Evolutionary conservation across 1,139 yeast species (phyloP).

Genomic region (Geotrichum candidum): DNA sequence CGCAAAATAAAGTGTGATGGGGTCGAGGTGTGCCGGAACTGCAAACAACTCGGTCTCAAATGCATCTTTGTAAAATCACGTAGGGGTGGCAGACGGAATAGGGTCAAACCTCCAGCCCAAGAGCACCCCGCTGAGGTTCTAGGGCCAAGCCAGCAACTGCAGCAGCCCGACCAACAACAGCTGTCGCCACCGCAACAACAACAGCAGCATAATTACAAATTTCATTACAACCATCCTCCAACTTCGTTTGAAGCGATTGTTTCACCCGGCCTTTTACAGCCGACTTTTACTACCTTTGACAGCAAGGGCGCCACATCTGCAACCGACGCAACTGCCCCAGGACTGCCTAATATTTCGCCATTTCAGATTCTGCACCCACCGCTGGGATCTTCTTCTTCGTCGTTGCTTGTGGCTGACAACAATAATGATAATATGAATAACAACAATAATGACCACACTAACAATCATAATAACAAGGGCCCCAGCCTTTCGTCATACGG

Average conservation of each 20-base stretch:
- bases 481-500: not conserved
- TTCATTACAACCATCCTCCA: not conserved
- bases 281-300: not conserved
- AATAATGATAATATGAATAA: too few relatives aligned
- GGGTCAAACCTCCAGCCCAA: conserved; percentile 4
- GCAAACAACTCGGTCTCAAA: conserved; percentile 44
- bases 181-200: not conserved
- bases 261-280: not conserved
- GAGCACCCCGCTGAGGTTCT: not conserved
- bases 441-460: too few relatives aligned
- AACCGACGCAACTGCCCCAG: not conserved
- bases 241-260: not conserved
- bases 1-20: conserved; percentile 63
- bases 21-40: conserved; percentile 45
- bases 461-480: not conserved
- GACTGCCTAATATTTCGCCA: not conserved
- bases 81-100: conserved; percentile 51
- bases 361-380: not conserved
- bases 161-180: not conserved
- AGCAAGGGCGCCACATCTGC: not conserved
- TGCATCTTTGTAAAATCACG: conserved; percentile 56
- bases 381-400: not conserved
- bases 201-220: not conserved
- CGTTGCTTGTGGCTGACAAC: not conserved
- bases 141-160: not conserved